phyloP scores from a whole-genome alignment of 2,329 filamentous ascomycete species.

The Mycocentrospora acerina region DNA sequence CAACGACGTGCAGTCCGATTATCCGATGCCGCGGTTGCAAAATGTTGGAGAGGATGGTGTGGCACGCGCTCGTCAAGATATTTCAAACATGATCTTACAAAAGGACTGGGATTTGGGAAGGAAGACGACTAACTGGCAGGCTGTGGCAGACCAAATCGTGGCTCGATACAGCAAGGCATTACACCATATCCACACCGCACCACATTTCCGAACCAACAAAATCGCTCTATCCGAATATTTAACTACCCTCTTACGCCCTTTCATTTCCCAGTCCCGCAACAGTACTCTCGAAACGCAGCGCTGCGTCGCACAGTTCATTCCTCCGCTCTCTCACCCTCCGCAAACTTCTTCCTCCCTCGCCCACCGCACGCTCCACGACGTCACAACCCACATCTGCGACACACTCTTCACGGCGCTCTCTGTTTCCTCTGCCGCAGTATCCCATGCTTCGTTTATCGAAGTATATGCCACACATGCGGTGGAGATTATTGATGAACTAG shows the following conservation, averaged over 20 bases:
- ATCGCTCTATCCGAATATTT: conserved; percentile 29
- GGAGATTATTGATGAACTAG: conserved; percentile 44
- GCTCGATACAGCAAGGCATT: conserved; percentile 62
- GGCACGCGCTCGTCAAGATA: conserved; percentile 43
- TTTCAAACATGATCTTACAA: conserved; percentile 47
- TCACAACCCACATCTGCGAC: conserved; percentile 37
- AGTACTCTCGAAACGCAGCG: conserved; percentile 45
- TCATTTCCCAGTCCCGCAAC: conserved; percentile 40
- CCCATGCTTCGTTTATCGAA: conserved; percentile 5
- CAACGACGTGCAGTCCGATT: conserved; percentile 32
- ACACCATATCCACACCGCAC: conserved; percentile 28
- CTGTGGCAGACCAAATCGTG: conserved; percentile 65
- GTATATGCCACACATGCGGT: conserved; percentile 26
- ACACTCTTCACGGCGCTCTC: conserved; percentile 30
- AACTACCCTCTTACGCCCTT: conserved; percentile 36
- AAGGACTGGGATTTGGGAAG: conserved; percentile 13
- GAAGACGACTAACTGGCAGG: conserved; percentile 61
- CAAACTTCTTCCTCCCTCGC: conserved; percentile 22
- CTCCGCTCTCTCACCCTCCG: conserved; percentile 15
- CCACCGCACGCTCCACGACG: conserved; percentile 29
- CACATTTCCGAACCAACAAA: conserved; percentile 17
- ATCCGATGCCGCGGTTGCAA: conserved; percentile 43
- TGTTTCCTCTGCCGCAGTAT: conserved; percentile 9
- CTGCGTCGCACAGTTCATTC: conserved; percentile 52
- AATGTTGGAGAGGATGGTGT: conserved; percentile 38